Evolutionary conservation across 2,329 filamentous ascomycete genomes (phyloP), one percentile per base, ranked within the genome.

Genomic region (Trichoderma atroviride): DNA sequence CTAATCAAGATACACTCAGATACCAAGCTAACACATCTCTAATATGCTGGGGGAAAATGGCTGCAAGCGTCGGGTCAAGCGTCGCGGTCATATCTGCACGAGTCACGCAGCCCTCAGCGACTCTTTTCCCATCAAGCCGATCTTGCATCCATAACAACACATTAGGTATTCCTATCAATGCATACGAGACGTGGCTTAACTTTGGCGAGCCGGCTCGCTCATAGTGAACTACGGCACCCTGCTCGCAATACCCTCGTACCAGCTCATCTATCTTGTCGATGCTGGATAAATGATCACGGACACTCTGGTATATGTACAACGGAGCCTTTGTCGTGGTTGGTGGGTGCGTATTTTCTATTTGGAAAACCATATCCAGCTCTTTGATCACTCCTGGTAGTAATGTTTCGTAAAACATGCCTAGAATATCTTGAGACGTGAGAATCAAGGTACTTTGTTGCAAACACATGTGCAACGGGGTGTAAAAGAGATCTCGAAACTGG

Each of bases 261-360:
- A 86, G 72, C 0, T 69, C 75, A 64, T 86, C 84, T 3, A 81
- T 85, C 22, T 82, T 79, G 4, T 73, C 75, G 3, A 85, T 76
- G 2, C 77, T 74, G 11, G 79, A 82, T 65, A 85, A 74, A 69
- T 85, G 79, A 58, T 87, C 85, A 2, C 74, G 70, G 29, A 82
- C 77, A 0, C 83, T 81, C 72, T 87, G 86, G 74, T 87, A 86
- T 1, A 84, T 75, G 70, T 83, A 84, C 3, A 87, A 59, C 0
- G 85, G 85, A 71, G 85, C 83, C 35, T 78, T 72, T 0, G 85
- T 84, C 0, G 79, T 75, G 1, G 81, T 79, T 52, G 82, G 79
- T 13, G 74, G 73, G 1, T 75, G 73, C 27, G 73, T 71, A 19
- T 77, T 72, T 56, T 76, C 77, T 9, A 77, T 73, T 1, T 50